Base-by-base conservation (phyloP, 148 eudicot species). In the Nepenthes mirabilis region DNA sequence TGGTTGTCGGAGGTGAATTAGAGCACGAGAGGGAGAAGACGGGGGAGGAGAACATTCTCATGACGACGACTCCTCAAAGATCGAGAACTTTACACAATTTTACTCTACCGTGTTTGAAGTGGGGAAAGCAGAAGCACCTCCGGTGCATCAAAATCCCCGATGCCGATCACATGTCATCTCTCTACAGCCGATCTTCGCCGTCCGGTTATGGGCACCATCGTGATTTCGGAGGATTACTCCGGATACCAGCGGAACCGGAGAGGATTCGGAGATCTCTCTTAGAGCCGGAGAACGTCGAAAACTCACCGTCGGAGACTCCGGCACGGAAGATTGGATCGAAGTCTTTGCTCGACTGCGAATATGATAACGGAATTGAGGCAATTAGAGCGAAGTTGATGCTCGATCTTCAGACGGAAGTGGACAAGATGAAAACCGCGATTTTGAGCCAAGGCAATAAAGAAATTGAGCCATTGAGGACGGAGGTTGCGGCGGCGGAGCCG, bases 381-480 rank as follows among this genome's bases (percentile, higher is more conserved):
- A 57, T 63, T 43, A 59, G 64, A 23, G 40, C 58, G 36, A 72
- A 63, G 56, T 59, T 68, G 14, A 47, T 68, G 77, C 35, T 48
- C 14, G 73, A 74, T 68, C 58, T 74, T 54, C 59, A 59, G 36
- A 61, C 55, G 37, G 58, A 33, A 2, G 49, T 60, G 32, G 73
- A 74, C 5, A 48, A 10, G 43, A 48, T 60, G 66, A 68, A 55
- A 43, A 34, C 11, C 34, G 56, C 61, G 43, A 43, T 54, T 14
- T 63, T 76, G 34, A 61, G 69, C 37, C 74, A 59, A 50, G 68
- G 72, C 37, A 47, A 53, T 12, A 68, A 52, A 55, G 68, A 58
- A 8, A 52, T 36, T 52, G 62, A 65, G 36, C 71, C 70, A 59
- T 49, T 23, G 58, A 14, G 11, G 58, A 14, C 52, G 52, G 14